These are phyloP conservation scores for Diaporthe australafricana DNA, from an alignment of 2,329 filamentous ascomycete genomes.

Conservation along the genomic window DNA sequence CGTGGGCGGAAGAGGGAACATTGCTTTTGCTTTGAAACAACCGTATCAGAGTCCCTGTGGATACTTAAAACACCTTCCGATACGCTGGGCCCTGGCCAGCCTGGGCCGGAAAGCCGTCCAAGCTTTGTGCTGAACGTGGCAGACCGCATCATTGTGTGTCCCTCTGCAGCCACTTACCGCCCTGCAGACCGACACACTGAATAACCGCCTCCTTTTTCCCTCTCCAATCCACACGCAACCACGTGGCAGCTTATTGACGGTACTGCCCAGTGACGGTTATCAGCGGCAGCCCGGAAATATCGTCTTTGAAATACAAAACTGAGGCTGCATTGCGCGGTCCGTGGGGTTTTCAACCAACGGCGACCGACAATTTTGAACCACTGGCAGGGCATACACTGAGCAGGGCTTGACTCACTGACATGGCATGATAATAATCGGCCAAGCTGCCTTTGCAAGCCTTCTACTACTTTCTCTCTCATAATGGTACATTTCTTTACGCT, in stretches of 20 bases:
- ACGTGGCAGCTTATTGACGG: slow-evolving; percentile 20
- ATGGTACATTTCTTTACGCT: neutral
- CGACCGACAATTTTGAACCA: neutral
- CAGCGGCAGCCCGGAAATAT: neutral
- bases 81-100: no score
- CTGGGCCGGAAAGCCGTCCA: neutral
- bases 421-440: slow-evolving; percentile 8
- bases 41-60: slow-evolving; percentile 17
- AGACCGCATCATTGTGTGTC: slow-evolving; percentile 9
- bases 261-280: neutral
- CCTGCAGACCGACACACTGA: slow-evolving; percentile 7
- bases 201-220: neutral
- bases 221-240: slow-evolving; percentile 13
- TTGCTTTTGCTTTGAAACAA: slow-evolving; percentile 20
- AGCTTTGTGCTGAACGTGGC: neutral
- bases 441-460: neutral
- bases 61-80: slow-evolving; percentile 23
- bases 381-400: neutral
- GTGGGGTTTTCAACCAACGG: neutral
- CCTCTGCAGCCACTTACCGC: slow-evolving; percentile 21
- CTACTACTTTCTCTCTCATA: neutral
- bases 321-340: neutral
- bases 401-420: slow-evolving; percentile 7
- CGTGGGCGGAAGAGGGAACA: neutral
- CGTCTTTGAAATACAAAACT: neutral